Base-by-base conservation (phyloP, 306 rosid genomes). In the Rosa chinensis region DNA sequence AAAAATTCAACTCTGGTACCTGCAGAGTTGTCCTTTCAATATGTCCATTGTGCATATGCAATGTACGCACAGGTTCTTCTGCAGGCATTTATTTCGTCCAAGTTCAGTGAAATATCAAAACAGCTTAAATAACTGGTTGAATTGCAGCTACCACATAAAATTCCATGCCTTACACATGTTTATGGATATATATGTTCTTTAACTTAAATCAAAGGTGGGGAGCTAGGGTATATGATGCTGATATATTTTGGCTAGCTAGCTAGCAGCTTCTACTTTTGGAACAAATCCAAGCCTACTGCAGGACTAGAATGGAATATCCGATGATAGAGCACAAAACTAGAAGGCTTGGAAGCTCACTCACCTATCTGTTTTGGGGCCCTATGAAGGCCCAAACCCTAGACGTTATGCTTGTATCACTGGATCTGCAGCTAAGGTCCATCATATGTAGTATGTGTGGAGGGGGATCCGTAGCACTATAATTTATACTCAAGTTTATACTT, bases 241-340 rank as follows among this genome's bases (percentile, higher is more conserved):
- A 39, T 70, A 47, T 45, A 14, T 47, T 21, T 21, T 47, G 58
- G 59, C 58, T 6, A 4, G 8, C 39, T 61, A 61, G 39, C 66
- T 61, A 5, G 39, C 10, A 44, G 39, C 18, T 70, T 70, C 55
- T 28, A 13, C 40, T 13, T 47, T 23, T 12, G 42, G 58, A 70
- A 70, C 58, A 21, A 70, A 70, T 70, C 13, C 74, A 23, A 61
- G 14, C 66, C 39, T 61, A 61, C 75, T 25, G 3, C 58, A 45
- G 42, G 13, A 70, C 21, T 25, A 23, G 21, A 44, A 13, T 23
- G 40, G 74, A 70, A 45, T 70, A 66, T 13, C 20, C 20, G 44
- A 3, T 45, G 56, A 23, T 70, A 58, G 6, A 61, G 23, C 59
- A 52, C 21, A 18, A 18, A 53, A 17, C 1, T 53, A 53, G 21